A percentile compares a stretch with the other conserved stretches of the same genome.
phyloP scores from a whole-genome alignment of 2,329 filamentous ascomycete species.

The Fusarium keratoplasticum region DNA sequence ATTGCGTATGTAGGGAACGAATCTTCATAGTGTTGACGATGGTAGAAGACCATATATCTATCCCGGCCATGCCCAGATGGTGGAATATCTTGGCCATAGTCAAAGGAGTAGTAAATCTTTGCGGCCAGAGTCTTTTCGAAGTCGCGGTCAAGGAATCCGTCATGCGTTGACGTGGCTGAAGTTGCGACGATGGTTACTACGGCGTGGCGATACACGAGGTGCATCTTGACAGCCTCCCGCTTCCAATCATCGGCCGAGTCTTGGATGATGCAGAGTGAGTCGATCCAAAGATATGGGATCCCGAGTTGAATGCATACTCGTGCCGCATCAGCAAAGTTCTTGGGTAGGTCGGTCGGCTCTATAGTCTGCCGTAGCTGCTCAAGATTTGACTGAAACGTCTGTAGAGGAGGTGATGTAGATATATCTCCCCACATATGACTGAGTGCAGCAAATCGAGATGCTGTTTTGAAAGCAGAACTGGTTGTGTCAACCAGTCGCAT shows the following conservation, averaged over 20 bases:
- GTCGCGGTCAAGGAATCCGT: neutral
- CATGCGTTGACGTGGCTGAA: neutral
- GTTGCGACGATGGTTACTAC: neutral
- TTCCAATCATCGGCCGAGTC: neutral
- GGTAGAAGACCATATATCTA: neutral
- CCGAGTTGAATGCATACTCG: neutral
- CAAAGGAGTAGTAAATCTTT: neutral
- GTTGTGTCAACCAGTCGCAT: neutral
- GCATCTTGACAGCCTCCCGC: neutral
- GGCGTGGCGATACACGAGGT: neutral
- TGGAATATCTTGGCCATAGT: neutral
- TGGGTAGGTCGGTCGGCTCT: neutral
- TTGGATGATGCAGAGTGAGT: neutral
- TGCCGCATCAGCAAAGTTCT: neutral
- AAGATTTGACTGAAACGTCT: neutral
- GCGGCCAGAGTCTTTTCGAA: neutral
- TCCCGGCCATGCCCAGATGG: neutral
- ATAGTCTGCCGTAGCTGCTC: neutral
- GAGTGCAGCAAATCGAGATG: neutral
- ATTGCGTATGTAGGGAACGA: neutral
- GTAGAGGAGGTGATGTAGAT: neutral
- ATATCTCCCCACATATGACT: conserved; percentile 2
- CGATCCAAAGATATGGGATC: neutral
- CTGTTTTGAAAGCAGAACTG: neutral
- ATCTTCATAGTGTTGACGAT: neutral